Conservation (phyloP, 495 filamentous ascomycete genomes). For the Hapsidospora chrysogenum region DNA sequence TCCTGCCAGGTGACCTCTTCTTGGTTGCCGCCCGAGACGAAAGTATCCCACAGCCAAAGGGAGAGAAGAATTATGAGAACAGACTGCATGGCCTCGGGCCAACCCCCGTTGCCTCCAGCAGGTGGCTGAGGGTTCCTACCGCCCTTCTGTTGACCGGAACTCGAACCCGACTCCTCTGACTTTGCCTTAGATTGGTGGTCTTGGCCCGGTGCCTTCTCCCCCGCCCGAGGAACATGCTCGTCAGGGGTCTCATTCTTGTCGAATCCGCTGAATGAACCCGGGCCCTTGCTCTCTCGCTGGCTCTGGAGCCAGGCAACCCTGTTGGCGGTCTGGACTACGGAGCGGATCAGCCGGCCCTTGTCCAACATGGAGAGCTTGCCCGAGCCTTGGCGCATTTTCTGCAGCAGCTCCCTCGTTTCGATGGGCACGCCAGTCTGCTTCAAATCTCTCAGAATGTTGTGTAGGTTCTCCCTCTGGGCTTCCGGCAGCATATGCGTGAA, state of each 20-base stretch:
- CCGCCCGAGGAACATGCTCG: conserved; percentile 8
- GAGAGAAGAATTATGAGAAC: conserved; percentile 11
- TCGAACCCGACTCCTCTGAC: conserved; percentile 21
- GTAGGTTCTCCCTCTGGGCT: neutral
- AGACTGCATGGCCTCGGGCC: conserved; percentile 6
- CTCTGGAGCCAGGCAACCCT: conserved; percentile 4
- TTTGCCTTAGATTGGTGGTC: conserved; percentile 13
- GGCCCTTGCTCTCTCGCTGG: conserved; percentile 3
- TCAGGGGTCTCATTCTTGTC: conserved; percentile 5
- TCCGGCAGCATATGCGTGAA: neutral
- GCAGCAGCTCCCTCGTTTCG: conserved; percentile 5
- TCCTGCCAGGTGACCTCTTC: conserved; percentile 94
- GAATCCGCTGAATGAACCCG: conserved; percentile 2
- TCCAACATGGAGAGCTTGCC: conserved; percentile 44
- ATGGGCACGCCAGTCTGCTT: conserved; percentile 8
- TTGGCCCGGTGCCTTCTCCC: conserved; percentile 15
- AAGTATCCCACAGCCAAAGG: conserved; percentile 8
- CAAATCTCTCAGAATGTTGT: neutral
- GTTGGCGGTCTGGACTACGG: conserved; percentile 2
- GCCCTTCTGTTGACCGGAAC: conserved; percentile 8
- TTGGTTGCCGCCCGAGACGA: conserved; percentile 11
- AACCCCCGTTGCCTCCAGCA: conserved; percentile 1
- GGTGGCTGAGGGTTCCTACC: conserved; percentile 6
- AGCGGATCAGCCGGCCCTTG: conserved; percentile 6
- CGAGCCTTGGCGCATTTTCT: conserved; percentile 41